These are phyloP conservation scores for Claviceps pazoutovae DNA, from an alignment of 2,329 filamentous ascomycete genomes.

Conservation along the genomic window DNA sequence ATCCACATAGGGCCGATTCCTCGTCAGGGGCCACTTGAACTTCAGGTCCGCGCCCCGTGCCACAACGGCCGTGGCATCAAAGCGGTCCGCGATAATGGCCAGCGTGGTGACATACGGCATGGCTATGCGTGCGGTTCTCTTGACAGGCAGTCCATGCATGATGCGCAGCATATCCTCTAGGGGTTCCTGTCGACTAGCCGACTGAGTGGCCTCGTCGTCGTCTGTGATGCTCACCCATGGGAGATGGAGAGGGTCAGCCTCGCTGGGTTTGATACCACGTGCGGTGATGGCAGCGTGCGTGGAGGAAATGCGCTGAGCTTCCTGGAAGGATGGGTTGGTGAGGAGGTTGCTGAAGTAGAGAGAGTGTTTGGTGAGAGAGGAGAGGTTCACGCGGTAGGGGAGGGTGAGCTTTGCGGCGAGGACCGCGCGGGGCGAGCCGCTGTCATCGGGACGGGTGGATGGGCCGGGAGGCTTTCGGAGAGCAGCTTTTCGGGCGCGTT, in stretches of 20 bases:
- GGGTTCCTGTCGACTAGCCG: slow-evolving; percentile 43
- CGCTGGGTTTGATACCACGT: slow-evolving; percentile 31
- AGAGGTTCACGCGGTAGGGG: slow-evolving; percentile 47
- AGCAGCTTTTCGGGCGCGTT: slow-evolving; percentile 25
- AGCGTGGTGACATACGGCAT: slow-evolving; percentile 53
- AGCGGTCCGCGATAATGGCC: slow-evolving; percentile 58
- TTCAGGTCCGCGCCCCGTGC: slow-evolving; percentile 34
- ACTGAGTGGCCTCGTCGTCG: slow-evolving; percentile 52
- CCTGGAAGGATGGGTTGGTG: slow-evolving; percentile 46
- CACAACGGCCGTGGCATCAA: slow-evolving; percentile 47
- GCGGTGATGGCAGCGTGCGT: slow-evolving; percentile 36
- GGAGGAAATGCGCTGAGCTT: slow-evolving; percentile 41
- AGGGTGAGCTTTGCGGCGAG: slow-evolving; percentile 25
- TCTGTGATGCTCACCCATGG: slow-evolving; percentile 51
- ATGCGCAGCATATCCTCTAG: slow-evolving; percentile 55
- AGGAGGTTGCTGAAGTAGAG: slow-evolving; percentile 58
- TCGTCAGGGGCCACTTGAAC: slow-evolving; percentile 41
- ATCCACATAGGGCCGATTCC: slow-evolving; percentile 19
- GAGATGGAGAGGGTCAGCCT: slow-evolving; percentile 37
- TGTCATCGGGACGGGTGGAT: slow-evolving; percentile 2
- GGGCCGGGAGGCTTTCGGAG: slow-evolving; percentile 15
- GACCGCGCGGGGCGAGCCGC: slow-evolving; percentile 7
- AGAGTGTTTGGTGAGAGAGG: slow-evolving; percentile 44
- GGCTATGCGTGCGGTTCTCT: slow-evolving; percentile 25
- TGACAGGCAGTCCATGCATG: slow-evolving; percentile 41